Base-by-base conservation (phyloP, 352 stramenopile species). In the Phytopythium helicoides region DNA sequence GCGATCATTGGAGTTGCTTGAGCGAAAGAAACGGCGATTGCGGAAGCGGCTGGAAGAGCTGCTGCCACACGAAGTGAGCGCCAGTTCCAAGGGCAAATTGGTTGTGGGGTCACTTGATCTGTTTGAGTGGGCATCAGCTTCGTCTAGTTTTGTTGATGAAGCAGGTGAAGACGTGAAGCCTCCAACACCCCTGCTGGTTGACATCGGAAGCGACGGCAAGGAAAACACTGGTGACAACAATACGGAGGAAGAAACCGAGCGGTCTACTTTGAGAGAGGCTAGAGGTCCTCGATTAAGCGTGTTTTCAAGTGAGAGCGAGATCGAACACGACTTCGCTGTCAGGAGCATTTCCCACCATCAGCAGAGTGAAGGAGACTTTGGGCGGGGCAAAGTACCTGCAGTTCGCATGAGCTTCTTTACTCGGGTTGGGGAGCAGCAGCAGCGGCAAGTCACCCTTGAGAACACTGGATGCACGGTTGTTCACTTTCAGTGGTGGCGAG, bases 21-120 rank as follows among this genome's bases (percentile, higher is more conserved):
- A 61, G 31, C 59, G 58, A 10, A 84, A 89, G 60, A 91, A 92
- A 37, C 73, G 62, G 23, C 76, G 74, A 3, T 58, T 92, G 16
- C 68, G 71, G 9, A 92, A 90, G 54, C 81, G 90, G 40, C 71
- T 94, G 6, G 60, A 87, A 18, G 47, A 69, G 33, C 25, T 93
- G 9, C 68, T 81, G 21, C 81, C 81, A 2, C 79, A 93, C 47
- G 68, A 88, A 42, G 71, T 93, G 15, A 65, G 85, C 42, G 38
- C 44, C 7, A 86, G 78, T 42, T 50, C 65, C 6, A 76, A 66
- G 45, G 72, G 71, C n/a, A 62, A 73, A 9, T 44, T 92, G 21
- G 64, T 64, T 18, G 74, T 92, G 3, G 67, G 67, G 15, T 89
- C 81, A 3, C 39, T 54, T 3, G 81, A 92, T 47, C 55, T 94